Conservation (phyloP, 305 asterid species). For the Fraxinus dipetala region DNA sequence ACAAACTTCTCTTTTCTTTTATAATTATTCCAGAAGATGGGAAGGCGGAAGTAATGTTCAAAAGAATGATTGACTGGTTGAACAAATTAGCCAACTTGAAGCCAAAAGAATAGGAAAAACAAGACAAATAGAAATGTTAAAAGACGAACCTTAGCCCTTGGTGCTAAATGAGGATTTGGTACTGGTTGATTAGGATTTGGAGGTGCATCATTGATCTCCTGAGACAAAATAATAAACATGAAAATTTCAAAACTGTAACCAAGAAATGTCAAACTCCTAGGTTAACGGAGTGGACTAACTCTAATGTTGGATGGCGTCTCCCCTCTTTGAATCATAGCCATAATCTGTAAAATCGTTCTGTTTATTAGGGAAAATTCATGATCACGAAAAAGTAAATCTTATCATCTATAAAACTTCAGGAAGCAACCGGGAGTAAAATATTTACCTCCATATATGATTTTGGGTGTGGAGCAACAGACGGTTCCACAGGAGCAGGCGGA, state of each 20-base stretch:
- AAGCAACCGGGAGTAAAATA: conserved; percentile 7
- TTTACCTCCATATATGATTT: conserved; percentile 86
- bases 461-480: conserved; percentile 75
- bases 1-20: background rate
- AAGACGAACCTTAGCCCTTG: conserved; percentile 69
- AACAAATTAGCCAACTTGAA: background rate
- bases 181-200: conserved; percentile 91
- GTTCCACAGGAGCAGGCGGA: conserved; percentile 66
- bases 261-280: background rate
- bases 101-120: conserved; percentile 3
- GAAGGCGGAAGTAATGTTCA: background rate
- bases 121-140: background rate
- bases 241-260: conserved; percentile 8
- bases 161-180: conserved; percentile 62
- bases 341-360: conserved; percentile 46
- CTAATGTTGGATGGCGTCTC: conserved; percentile 86
- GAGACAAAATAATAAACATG: conserved; percentile 25
- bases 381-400: background rate
- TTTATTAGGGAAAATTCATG: background rate
- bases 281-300: conserved; percentile 41
- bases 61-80: background rate
- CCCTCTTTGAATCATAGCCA: conserved; percentile 93
- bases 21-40: background rate
- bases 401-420: background rate
- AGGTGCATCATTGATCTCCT: conserved; percentile 92